Evolutionary conservation across 768 basidiomycete genomes (phyloP), one percentile per base, ranked within the genome.

Genomic region (Boletus reticulatus): DNA sequence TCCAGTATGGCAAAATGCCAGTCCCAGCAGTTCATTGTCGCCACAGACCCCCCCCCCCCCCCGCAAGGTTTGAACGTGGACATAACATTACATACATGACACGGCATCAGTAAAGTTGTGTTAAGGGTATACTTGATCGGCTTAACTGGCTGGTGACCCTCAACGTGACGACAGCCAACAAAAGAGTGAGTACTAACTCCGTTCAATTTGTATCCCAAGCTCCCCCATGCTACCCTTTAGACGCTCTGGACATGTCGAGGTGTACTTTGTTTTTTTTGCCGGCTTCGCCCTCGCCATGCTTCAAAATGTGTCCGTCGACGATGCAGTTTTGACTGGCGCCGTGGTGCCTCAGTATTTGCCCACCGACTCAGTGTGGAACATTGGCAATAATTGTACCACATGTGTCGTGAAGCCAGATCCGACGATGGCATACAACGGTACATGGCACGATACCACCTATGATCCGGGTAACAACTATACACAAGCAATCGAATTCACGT

Each of bases 401-500:
- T 65, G 64, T 9, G 0, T 11, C 1, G 54, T 19, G 3, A 2
- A 39, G 2, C 61, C 53, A 4, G 43, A 60, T 38, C 32, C 56
- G 6, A 13, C 52, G 1, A 14, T 3, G 17, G 58, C 45, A 2
- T 56, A 62, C 32, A 29, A 62, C 6, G 55, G 37, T 2, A 65
- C 64, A 41, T 65, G 64, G 64, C 64, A 65, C 16, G 63, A 59
- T 8, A 1, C 45, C 4, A 65, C 53, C 6, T 60, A 9, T 16
- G 0, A 2, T 41, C 31, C 36, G 3, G 2, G 3, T 8, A 29
- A 16, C 2, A 20, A 9, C 0, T 20, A 11, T 37, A 12, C 27
- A 11, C 57, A 31, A 37, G 14, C 11, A 3, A 36, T 66, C 12
- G 12, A 57, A 3, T 51, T 65, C 22, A 46, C 45, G 8, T 65